Base-by-base conservation (phyloP, 345 rosid species). In the Bretschneidera sinensis region DNA sequence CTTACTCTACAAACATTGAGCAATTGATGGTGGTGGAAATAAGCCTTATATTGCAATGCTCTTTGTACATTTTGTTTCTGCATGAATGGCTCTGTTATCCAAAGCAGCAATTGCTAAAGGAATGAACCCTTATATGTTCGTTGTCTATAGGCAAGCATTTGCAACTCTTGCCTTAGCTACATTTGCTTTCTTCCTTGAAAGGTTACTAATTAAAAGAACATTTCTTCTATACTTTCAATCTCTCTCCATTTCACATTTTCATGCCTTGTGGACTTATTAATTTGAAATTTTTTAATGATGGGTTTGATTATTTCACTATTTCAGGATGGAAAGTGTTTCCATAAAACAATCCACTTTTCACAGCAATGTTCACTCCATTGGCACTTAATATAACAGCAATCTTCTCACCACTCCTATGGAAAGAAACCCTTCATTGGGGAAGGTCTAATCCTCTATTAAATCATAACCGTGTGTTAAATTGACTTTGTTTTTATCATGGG, bases 11-110 rank as follows among this genome's bases (percentile, higher is more conserved):
- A n/a, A n/a, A n/a, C n/a, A n/a, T n/a, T n/a, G n/a, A n/a, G n/a
- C n/a, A 28, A 28, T 28, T 28, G 5, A 28, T 28, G 33, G 33
- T 28, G 33, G 8, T 28, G 5, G 5, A 55, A 35, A 28, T 34
- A 92, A 79, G 66, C 82, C 86, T 23, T 79, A 78, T 39, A 71
- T 85, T n/a, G 87, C 81, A 53, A 74, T 92, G 90, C 54, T 86
- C 22, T 70, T 81, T 10, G 69, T 86, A 7, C 92, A 92, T 47
- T 74, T 72, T 58, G 49, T 78, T 0, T 92, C 83, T 62, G 88
- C 98, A 68, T 95, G 92, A 61, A 81, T 88, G 94, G 85, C 91
- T 60, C 60, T 91, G 60, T 75, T 91, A 71, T 83, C 98, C 18
- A 91, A 88, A 66, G 83, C 82, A 3, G 87, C 96, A 4, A 81